These are phyloP conservation scores for Xylaria telfairii DNA, from an alignment of 495 filamentous ascomycete genomes.

Conservation along the genomic window DNA sequence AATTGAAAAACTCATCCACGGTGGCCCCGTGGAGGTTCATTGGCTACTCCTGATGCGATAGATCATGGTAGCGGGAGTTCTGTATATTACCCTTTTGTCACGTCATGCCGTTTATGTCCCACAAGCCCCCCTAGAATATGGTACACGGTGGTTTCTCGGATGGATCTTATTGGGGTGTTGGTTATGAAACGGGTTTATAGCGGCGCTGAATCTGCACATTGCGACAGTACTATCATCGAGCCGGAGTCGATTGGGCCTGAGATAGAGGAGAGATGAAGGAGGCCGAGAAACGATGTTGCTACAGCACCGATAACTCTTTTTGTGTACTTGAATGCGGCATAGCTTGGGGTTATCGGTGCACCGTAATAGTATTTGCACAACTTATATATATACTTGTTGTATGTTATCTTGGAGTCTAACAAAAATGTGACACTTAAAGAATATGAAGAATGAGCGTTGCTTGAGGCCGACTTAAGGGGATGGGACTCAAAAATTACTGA, in stretches of 20 bases:
- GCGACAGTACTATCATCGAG: conserved; percentile 24
- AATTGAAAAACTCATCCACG: conserved; percentile 10
- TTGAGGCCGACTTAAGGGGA: neutral
- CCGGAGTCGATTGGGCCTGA: neutral
- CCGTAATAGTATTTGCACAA: conserved; percentile 20
- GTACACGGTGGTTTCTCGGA: conserved; percentile 13
- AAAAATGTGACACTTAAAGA: neutral
- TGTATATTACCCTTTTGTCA: conserved; percentile 41
- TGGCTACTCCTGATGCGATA: conserved; percentile 30
- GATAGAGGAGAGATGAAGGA: neutral
- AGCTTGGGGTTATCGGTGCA: neutral
- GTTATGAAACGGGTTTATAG: conserved; percentile 35
- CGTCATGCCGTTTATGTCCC: conserved; percentile 34
- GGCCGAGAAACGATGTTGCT: neutral
- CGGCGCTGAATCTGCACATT: conserved; percentile 34
- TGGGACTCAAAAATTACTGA: neutral
- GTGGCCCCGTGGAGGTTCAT: conserved; percentile 29
- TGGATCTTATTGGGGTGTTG: conserved; percentile 28
- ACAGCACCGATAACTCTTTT: neutral
- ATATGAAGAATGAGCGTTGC: neutral
- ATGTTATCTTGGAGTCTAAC: neutral
- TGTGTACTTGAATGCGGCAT: conserved; percentile 15
- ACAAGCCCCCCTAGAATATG: conserved; percentile 24
- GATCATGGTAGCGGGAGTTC: conserved; percentile 37
- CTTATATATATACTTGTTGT: neutral